Percentiles rank a stretch among this genome's conserved stretches.
These are phyloP conservation scores for Calonectria henricotiae DNA, from an alignment of 2,329 filamentous ascomycete genomes.

Conservation along the genomic window DNA sequence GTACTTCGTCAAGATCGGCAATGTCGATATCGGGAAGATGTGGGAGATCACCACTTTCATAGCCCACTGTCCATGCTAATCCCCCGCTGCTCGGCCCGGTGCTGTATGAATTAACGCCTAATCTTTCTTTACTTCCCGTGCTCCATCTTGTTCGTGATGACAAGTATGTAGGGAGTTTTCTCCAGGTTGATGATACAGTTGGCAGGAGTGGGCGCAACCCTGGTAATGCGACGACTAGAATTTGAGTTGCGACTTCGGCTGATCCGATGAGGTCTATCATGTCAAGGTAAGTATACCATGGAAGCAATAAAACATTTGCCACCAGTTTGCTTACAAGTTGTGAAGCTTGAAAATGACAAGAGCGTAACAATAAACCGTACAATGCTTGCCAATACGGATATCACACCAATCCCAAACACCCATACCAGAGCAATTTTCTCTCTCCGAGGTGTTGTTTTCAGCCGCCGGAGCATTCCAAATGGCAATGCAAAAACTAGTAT, in stretches of 20 bases:
- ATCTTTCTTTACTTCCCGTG: background rate
- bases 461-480: conserved; percentile 3
- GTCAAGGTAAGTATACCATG: background rate
- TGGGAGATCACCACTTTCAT: background rate
- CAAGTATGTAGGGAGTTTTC: background rate
- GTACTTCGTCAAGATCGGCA: background rate
- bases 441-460: background rate
- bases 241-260: background rate
- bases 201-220: background rate
- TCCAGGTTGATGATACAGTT: background rate
- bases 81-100: background rate
- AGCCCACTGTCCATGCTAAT: background rate
- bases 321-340: background rate
- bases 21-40: background rate
- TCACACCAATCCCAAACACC: background rate
- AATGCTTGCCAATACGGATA: background rate
- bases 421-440: background rate
- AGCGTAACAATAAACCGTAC: background rate
- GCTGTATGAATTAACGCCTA: background rate
- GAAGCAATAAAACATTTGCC: background rate
- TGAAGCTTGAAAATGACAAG: background rate
- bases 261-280: conserved; percentile 6
- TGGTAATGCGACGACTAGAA: conserved; percentile 1
- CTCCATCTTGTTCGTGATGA: background rate
- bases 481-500: background rate